Base-by-base conservation (phyloP, 2,329 filamentous ascomycete species). In the Chaetomiaceae sp. region DNA sequence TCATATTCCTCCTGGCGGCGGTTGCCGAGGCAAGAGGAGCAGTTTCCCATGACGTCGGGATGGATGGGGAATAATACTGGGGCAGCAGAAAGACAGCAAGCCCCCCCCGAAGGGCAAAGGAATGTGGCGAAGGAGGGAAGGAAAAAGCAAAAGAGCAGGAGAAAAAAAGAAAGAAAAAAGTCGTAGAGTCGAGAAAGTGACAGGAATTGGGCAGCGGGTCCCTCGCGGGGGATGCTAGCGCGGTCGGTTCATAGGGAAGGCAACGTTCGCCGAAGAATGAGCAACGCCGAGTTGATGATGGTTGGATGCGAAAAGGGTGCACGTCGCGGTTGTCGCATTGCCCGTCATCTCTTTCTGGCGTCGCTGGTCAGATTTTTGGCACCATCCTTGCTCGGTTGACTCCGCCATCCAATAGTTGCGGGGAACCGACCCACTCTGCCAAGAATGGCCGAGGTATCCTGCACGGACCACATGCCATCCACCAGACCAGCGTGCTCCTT, bases 21-120 rank as follows among this genome's bases (percentile, higher is more conserved):
- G 56, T 70, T 66, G 55, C 81, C 79, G 39, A 85, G 68, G 62
- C 81, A 85, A 50, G 81, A 83, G 55, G 76, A 72, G 66, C 81
- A 84, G 65, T 73, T 73, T 53, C 81, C 81, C 81, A 84, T 84
- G 51, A 39, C 42, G 46, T 50, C 45, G 46, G 46, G 40, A 53
- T 41, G n/a, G 34, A 10, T n/a, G 17, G 16, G n/a, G n/a, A n/a
- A n/a, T n/a, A n/a, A n/a, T n/a, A n/a, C n/a, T n/a, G 10, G 31
- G 5, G 5, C 17, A 12, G 12, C 34, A 10, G 12, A 35, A 16
- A 5, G n/a, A 25, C 30, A 3, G 23, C n/a, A 23, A 8, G n/a
- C 6, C 19, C 41, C 19, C 8, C 23, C 8, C 19, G 5, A 25
- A 25, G 45, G 43, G 21, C 27, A 41, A 47, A 33, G 30, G 49